Evolutionary conservation across 495 filamentous ascomycete species (phyloP), one percentile per base, ranked within the genome.

Genomic region (Neurospora sp.): DNA sequence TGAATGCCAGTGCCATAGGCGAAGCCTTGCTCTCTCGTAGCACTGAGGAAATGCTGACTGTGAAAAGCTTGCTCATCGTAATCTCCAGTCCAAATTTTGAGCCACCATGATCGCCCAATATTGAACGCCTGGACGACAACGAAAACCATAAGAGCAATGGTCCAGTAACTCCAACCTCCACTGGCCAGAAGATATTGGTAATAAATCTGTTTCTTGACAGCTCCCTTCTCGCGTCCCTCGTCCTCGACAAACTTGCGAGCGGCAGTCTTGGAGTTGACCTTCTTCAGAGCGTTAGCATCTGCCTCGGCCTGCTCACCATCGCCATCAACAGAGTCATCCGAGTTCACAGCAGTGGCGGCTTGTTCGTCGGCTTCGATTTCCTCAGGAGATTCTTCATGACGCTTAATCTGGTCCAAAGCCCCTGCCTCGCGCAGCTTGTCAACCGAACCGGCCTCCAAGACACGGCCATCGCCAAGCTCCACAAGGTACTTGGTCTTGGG

Each of bases 201-300:
- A 72, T 94, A 96, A 9, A 95, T 84, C 3, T 79, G 78, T 12
- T 84, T 82, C 71, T 87, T 88, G 27, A 96, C 87, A 14, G 87
- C 82, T 5, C 93, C 93, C 39, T 84, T 83, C 74, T 93, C 91
- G 73, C 89, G 83, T 23, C 82, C 85, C 76, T 96, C 93, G 3
- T 93, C 92, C 75, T 92, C 89, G 48, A 92, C 86, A 73, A 94
- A 95, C 76, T 89, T 92, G 5, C 89, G 84, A 1, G 86, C 79
- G 38, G 48, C 73, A n/a, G 75, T 74, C 74, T 84, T 84, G 14
- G 84, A 77, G 69, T 82, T 40, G 0, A 84, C 77, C 73, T 87
- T 88, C 40, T 81, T 81, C 41, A 86, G 80, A 5, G 82, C 70
- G 42, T 82, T 76, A 12, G 78, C 81, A 35, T 79, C 75, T 1